phyloP scores from a whole-genome alignment of 129 eudicot genomes.

The Centella asiatica region DNA sequence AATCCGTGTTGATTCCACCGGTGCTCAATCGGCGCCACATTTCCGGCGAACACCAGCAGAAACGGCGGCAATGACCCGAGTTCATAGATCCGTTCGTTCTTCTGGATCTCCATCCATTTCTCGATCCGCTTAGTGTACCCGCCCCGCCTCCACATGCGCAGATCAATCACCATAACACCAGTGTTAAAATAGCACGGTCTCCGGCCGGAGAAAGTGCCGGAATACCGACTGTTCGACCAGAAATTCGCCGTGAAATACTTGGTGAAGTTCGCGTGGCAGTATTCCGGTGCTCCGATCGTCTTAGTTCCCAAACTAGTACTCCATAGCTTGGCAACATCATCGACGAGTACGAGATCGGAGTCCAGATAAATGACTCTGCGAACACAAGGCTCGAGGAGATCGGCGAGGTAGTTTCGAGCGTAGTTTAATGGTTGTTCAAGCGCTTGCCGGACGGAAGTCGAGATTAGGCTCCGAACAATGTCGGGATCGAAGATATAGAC shows the following conservation, averaged over 20 bases:
- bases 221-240: constrained; percentile 44
- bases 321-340: constrained; percentile 76
- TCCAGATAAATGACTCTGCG: constrained; percentile 68
- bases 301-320: constrained; percentile 34
- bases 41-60: constrained; percentile 82
- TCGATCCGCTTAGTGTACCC: constrained; percentile 84
- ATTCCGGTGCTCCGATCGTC: constrained; percentile 97
- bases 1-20: constrained; percentile 95
- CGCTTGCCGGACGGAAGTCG: constrained; percentile 80
- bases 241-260: constrained; percentile 66
- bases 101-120: constrained; percentile 94
- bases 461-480: constrained; percentile 53
- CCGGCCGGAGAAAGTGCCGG: constrained; percentile 43
- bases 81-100: constrained; percentile 73
- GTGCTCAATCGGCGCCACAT: constrained; percentile 89
- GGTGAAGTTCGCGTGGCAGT: constrained; percentile 94
- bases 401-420: constrained; percentile 83
- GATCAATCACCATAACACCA: constrained; percentile 94
- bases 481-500: constrained; percentile 67
- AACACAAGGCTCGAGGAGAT: constrained; percentile 59
- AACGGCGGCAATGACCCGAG: constrained; percentile 94
- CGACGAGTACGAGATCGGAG: constrained; percentile 83
- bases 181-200: constrained; percentile 83
- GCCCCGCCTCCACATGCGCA: constrained; percentile 56
- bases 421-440: constrained; percentile 84